Evolutionary conservation across 164 flowering plant genomes (phyloP), one percentile per base, ranked within the genome.

Genomic region (Brasenia schreberi): DNA sequence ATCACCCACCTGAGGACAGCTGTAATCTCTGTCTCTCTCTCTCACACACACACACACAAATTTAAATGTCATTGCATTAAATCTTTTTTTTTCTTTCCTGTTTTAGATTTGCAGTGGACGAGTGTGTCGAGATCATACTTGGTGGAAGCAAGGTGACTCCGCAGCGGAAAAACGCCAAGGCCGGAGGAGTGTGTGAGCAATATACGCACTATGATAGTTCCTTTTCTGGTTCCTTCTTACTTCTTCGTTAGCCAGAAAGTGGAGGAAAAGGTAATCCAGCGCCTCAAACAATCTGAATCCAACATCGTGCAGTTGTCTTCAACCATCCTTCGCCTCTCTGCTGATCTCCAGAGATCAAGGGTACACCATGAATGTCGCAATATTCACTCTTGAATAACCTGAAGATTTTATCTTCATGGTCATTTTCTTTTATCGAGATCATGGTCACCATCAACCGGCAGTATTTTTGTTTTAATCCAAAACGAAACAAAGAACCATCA

Each of bases 111-210:
- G 12, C 61, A 83, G 87, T 84, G 85, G 84, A 72, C 71, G 64
- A 77, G 69, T 17, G 72, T 80, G 64, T 80, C 84, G 43, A 73
- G 77, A 60, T 44, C 83, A 23, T 62, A 76, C 70, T 52, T 76
- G 7, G 67, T 67, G 68, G 88, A 84, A 64, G 85, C 88, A 63
- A 72, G 74, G 62, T 84, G 88, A 84, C 69, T 70, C 58, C 66
- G 68, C 61, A 67, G 17, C 23, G 79, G 79, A 5, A 62, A 79
- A 27, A 76, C 66, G 4, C 83, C 88, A 64, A 62, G 77, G 1
- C 60, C 79, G 10, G 52, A 72, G 33, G 85, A 84, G 69, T 81
- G 82, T 19, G 18, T 82, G 10, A 66, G 64, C 17, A 84, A 81
- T 69, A 83, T 75, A 18, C 69, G 75, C 74, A 73, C 73, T 4